A percentile compares a stretch with the other conserved stretches of the same genome.
Evolutionary conservation across 352 stramenopile species (phyloP).

Genomic region (Phytophthora fragariaefolia): DNA sequence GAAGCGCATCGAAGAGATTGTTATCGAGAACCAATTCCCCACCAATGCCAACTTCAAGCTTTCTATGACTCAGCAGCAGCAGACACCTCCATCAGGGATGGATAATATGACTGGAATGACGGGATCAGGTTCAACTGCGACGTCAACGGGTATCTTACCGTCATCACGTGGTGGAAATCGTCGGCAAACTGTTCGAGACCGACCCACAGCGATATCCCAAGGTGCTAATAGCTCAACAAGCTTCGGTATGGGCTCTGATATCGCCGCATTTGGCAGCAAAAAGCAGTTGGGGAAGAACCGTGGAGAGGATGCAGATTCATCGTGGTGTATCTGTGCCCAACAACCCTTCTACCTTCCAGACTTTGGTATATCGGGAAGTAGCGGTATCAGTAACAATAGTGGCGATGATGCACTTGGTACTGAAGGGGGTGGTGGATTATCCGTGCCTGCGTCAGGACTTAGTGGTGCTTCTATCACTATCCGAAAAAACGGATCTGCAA

Average conservation of each 20-base stretch:
- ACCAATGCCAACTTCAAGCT: constrained; percentile 74
- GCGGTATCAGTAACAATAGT: constrained; percentile 24
- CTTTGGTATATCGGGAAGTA: constrained; percentile 46
- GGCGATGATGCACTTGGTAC: constrained; percentile 9
- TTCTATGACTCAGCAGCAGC: constrained; percentile 65
- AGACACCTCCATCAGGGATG: constrained; percentile 2
- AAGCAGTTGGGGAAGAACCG: constrained; percentile 29
- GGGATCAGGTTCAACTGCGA: not conserved
- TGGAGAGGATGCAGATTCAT: constrained; percentile 50
- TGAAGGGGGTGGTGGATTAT: constrained; percentile 16
- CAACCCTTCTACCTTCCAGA: constrained; percentile 81
- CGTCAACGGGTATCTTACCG: not conserved
- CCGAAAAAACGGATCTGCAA: constrained; percentile 57
- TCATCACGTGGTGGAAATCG: constrained; percentile 24
- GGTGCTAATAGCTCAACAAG: constrained; percentile 6
- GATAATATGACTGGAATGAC: constrained; percentile 6
- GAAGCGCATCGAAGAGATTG: constrained; percentile 73
- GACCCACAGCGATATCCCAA: constrained; percentile 3
- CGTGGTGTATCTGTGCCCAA: constrained; percentile 72
- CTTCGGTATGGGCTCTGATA: constrained; percentile 15
- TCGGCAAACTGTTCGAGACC: constrained; percentile 9
- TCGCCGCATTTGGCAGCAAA: constrained; percentile 1
- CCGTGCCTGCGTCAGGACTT: constrained; percentile 20
- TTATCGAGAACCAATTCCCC: constrained; percentile 90
- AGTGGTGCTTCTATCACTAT: constrained; percentile 37